A percentile compares a stretch with the other conserved stretches of the same genome.
These are phyloP conservation scores for Vachellia pachyceras DNA, from an alignment of 306 rosid genomes.

Conservation along the genomic window DNA sequence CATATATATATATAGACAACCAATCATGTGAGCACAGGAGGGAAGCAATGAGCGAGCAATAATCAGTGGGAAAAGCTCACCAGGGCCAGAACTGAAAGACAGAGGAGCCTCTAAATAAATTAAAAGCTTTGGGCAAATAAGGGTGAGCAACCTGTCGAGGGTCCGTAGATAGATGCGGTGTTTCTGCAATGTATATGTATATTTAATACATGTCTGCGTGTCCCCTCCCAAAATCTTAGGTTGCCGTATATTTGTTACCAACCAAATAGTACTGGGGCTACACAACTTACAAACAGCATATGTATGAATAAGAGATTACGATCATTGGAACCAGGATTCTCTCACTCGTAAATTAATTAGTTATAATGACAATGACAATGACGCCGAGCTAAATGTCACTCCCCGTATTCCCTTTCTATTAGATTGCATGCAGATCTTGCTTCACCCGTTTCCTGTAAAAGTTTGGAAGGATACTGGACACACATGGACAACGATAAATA, in stretches of 20 bases:
- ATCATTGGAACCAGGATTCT: slow-evolving; percentile 32
- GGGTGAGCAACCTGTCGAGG: slow-evolving; percentile 7
- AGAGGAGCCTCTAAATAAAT: slow-evolving; percentile 17
- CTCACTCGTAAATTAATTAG: neutral
- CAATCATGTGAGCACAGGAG: neutral
- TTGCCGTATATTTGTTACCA: slow-evolving; percentile 29
- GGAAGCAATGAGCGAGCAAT: slow-evolving; percentile 19
- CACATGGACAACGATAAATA: neutral
- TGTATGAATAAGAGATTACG: neutral
- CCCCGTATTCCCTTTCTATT: slow-evolving; percentile 27
- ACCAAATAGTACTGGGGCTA: slow-evolving; percentile 33
- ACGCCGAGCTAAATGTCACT: slow-evolving; percentile 8
- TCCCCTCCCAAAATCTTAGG: slow-evolving; percentile 27
- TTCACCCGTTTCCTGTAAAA: neutral
- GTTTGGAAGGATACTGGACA: neutral
- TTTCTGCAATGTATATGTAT: neutral
- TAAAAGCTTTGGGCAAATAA: slow-evolving; percentile 15
- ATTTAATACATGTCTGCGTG: neutral
- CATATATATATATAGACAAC: too few relatives aligned
- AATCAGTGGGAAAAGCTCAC: slow-evolving; percentile 6
- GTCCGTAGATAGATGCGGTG: neutral
- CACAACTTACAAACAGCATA: neutral
- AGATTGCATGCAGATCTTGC: slow-evolving; percentile 28
- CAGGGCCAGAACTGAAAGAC: neutral
- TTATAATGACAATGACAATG: slow-evolving; percentile 1